Evolutionary conservation across 805 yeast genomes (phyloP), one percentile per base, ranked within the genome.

Genomic region (Candida pseudofarinosa): DNA sequence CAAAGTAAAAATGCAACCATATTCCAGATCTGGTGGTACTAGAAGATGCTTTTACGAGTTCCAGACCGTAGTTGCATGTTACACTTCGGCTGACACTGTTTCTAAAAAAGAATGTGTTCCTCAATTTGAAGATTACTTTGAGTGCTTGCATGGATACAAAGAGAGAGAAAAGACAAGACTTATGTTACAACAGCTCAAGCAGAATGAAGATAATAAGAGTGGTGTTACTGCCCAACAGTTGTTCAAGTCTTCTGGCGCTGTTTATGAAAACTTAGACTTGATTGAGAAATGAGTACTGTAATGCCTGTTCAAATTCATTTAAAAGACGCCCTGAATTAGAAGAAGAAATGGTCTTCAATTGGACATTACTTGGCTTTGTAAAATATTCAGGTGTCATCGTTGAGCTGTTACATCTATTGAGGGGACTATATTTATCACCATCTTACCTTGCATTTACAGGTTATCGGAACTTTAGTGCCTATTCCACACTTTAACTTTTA

Each of bases 21-120:
- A 69, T 49, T 68, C 74, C 39, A 67, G 74, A 63, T 56, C 66
- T 31, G 76, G 76, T 20, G 76, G 74, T 39, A 71, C 76, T 49
- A 68, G 74, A 60, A 68, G 61, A 60, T 71, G 76, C 51, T 71
- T 67, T 54, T 71, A 70, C 55, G 76, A 71, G 49, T 71, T 70
- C 56, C 76, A 71, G 55, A 60, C 71, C 8, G 61, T 69, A 41
- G 62, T 63, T 40, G 71, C 69, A 16, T 71, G 76, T 49, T 68
- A 62, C 59, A 69, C 75, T 2, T 65, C 74, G 15, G 74, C 73
- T 8, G 74, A 69, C 40, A 71, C 75, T 30, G 56, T 58, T 30
- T 39, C 65, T 40, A 66, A 63, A 47, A 70, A 69, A 55, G 67
- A 59, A 52, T 71, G 76, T 53, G 60, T 63, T 28, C 75, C 75